Conservation (phyloP, 139 green algal species). For the Medakamo hakoo region DNA sequence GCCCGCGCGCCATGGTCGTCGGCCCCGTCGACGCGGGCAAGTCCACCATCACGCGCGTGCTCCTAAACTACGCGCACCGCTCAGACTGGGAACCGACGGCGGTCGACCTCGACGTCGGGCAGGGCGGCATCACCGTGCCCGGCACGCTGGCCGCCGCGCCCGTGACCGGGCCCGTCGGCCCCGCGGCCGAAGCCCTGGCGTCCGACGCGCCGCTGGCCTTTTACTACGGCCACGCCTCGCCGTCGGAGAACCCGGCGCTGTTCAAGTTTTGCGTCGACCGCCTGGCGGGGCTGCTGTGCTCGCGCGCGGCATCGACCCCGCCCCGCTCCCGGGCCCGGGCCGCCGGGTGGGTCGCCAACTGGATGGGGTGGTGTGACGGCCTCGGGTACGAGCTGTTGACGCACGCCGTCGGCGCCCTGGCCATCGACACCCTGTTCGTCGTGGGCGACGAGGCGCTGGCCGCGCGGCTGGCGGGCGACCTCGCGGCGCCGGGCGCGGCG, state of each 20-base stretch:
- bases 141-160: constrained; percentile 65
- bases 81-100: constrained; percentile 43
- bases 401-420: constrained; percentile 42
- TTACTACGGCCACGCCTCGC: constrained; percentile 56
- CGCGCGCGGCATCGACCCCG: constrained; percentile 12
- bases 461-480: constrained; percentile 35
- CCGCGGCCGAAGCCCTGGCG: constrained; percentile 42
- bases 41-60: constrained; percentile 54
- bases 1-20: constrained; percentile 32
- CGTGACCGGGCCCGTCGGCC: constrained; percentile 57
- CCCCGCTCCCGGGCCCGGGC: constrained; percentile 23
- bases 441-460: constrained; percentile 73
- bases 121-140: constrained; percentile 65
- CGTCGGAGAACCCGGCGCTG: constrained; percentile 50
- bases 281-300: constrained; percentile 51
- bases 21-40: constrained; percentile 80
- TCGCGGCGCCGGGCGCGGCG: too few relatives aligned
- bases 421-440: constrained; percentile 70
- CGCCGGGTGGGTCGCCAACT: constrained; percentile 78
- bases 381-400: constrained; percentile 82
- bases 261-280: constrained; percentile 61
- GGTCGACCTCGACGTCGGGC: constrained; percentile 83
- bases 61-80: constrained; percentile 78
- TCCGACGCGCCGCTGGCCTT: constrained; percentile 67
- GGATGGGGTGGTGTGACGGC: constrained; percentile 81